A percentile compares a stretch with the other conserved stretches of the same genome.
These are phyloP conservation scores for Fragaria vesca DNA, from an alignment of 306 rosid genomes.

Conservation along the genomic window DNA sequence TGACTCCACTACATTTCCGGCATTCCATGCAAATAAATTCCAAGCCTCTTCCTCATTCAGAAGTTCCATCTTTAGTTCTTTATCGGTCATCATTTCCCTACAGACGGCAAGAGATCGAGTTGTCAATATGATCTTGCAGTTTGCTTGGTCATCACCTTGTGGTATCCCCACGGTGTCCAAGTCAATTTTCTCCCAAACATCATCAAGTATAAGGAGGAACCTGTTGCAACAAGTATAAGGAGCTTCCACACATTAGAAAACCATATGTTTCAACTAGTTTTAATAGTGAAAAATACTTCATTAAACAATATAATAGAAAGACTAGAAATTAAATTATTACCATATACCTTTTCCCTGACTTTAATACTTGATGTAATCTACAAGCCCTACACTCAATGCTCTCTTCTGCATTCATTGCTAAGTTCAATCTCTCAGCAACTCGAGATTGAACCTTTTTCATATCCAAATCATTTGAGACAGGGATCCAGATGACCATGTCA, in stretches of 20 bases:
- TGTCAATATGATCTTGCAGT: conserved; percentile 25
- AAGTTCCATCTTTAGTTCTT: conserved; percentile 13
- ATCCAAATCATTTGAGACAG: conserved; percentile 13
- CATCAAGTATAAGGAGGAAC: conserved; percentile 24
- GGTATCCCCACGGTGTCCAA: conserved; percentile 20
- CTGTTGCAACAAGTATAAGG: neutral
- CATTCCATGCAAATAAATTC: conserved; percentile 19
- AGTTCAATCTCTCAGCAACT: conserved; percentile 23
- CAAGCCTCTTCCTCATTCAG: conserved; percentile 28
- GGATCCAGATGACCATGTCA: conserved; percentile 26
- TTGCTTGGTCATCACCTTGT: conserved; percentile 10
- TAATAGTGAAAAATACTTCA: neutral
- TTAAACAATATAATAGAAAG: neutral
- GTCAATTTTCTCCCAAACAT: conserved; percentile 27
- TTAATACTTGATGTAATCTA: conserved; percentile 2
- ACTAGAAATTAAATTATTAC: neutral
- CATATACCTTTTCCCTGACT: neutral
- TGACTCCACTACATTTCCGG: conserved; percentile 14
- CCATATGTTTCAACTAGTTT: neutral
- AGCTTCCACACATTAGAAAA: neutral
- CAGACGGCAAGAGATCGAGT: conserved; percentile 7
- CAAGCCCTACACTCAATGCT: conserved; percentile 14
- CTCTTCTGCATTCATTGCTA: conserved; percentile 19
- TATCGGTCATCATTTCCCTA: conserved; percentile 19
- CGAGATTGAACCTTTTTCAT: conserved; percentile 13